phyloP scores from a whole-genome alignment of 1,284 basidiomycete species.

The Vanrija sp. region DNA sequence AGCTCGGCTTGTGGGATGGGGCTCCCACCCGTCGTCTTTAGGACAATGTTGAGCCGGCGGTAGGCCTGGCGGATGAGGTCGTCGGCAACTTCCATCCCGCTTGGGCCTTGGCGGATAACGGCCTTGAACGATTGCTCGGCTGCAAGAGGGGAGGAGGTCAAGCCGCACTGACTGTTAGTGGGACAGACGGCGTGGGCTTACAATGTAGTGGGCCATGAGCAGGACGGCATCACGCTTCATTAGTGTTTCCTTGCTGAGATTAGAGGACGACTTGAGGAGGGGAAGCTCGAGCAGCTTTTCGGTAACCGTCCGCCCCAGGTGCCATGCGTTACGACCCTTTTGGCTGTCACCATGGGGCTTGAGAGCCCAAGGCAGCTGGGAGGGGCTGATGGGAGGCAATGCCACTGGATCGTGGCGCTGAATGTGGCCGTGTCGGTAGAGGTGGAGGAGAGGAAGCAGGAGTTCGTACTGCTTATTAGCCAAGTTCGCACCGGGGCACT shows the following conservation, averaged over 20 bases:
- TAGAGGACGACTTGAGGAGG: constrained; percentile 7
- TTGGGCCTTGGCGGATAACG: constrained; percentile 23
- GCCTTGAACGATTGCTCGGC: constrained; percentile 31
- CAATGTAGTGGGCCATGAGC: constrained; percentile 38
- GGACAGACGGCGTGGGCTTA: constrained; percentile 17
- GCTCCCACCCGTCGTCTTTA: constrained; percentile 9
- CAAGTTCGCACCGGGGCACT: constrained; percentile 3
- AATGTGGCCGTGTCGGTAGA: constrained; percentile 43
- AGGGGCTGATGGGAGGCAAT: constrained; percentile 33
- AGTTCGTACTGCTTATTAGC: constrained; percentile 34
- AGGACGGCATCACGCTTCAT: constrained; percentile 10
- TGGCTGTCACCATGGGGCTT: constrained; percentile 33
- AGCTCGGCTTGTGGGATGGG: not conserved
- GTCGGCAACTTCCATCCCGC: constrained; percentile 29
- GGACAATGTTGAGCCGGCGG: constrained; percentile 33
- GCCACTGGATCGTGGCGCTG: constrained; percentile 39
- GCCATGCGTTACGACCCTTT: constrained; percentile 40
- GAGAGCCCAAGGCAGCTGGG: constrained; percentile 30
- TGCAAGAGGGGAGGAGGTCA: constrained; percentile 20
- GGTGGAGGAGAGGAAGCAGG: constrained; percentile 31
- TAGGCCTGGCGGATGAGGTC: constrained; percentile 38
- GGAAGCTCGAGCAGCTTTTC: constrained; percentile 17
- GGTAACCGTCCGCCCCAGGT: constrained; percentile 31
- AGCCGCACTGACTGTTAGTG: constrained; percentile 22
- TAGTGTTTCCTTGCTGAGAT: constrained; percentile 6